Conservation (phyloP, 352 stramenopile species). For the Globisporangium barbulae region DNA sequence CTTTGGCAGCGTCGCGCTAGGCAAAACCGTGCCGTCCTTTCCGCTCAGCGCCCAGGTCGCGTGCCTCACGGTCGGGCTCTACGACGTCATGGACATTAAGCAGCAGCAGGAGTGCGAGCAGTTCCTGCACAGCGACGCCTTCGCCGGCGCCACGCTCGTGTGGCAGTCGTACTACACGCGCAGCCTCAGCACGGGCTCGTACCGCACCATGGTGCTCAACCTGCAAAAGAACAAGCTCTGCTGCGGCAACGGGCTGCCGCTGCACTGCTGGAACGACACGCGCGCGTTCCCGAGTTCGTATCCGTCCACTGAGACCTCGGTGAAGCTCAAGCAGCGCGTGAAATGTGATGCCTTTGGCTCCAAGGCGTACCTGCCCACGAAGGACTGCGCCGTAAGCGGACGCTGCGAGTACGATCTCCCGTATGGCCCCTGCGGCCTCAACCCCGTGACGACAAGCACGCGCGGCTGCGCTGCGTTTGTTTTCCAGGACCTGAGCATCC, state of each 20-base stretch:
- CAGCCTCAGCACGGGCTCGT: conserved; percentile 36
- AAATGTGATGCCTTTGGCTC: conserved; percentile 24
- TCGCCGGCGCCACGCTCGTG: conserved; percentile 56
- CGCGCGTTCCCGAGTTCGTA: conserved; percentile 45
- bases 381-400: conserved; percentile 37
- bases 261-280: conserved; percentile 43
- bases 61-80: conserved; percentile 62
- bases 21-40: conserved; percentile 26
- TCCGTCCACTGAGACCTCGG: conserved; percentile 27
- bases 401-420: conserved; percentile 63
- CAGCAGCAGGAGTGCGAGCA: conserved; percentile 39
- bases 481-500: conserved; percentile 27
- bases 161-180: conserved; percentile 74
- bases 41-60: conserved; percentile 36
- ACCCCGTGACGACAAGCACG: conserved; percentile 41
- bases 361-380: conserved; percentile 39
- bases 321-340: conserved; percentile 25
- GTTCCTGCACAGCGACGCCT: conserved; percentile 58
- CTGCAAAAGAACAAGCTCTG: conserved; percentile 68
- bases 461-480: conserved; percentile 59
- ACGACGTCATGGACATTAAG: conserved; percentile 31
- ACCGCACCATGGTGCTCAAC: conserved; percentile 52
- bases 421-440: conserved; percentile 54
- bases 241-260: conserved; percentile 57
- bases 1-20: conserved; percentile 52